Base-by-base conservation (phyloP, 1,139 yeast species). In the Candida sp. region DNA sequence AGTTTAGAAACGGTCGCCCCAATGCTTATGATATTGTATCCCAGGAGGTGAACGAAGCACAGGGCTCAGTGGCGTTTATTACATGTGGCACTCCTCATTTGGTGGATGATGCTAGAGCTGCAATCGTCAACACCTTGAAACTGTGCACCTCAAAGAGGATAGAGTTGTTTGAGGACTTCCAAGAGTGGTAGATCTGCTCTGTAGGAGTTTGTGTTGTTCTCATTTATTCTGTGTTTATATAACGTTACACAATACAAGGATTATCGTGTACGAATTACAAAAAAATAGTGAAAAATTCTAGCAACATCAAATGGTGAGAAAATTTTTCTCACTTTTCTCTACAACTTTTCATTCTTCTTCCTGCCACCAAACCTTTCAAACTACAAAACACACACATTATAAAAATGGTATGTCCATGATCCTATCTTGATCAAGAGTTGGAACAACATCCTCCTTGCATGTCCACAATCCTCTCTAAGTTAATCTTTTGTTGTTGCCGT, bases 1-100 rank as follows among this genome's bases (percentile, higher is more conserved):
- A 76, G 48, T 70, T 80, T 58, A 62, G 70, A 53, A 62, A 65
- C 25, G 82, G 82, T 26, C 68, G 83, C 59, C 75, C 81, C 7
- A 59, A 70, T 46, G 53, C 72, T 25, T 57, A 57, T 3, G 61
- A 59, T 23, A 39, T 77, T 17, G 66, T 79, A 7, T 52, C 53
- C 4, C 54, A 58, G 6, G 82, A 77, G 52, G 64, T 78, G 6
- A 47, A 47, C 1, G 66, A 62, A 37, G 56, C 74, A 12, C 52
- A 55, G 3, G 70, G 69, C 1, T 65, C 80, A 0, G 57, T 78
- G 38, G 78, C 76, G 1, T 66, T 77, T 52, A 72, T 69, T 32
- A 65, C 71, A 5, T 76, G 81, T 62, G 78, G 73, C 1, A 73
- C 70, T 47, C 70, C 75, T 12, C 51, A 56, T 30, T 65, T 75